Base-by-base conservation (phyloP, 83 land plant species). In the Diphasiastrum complanatum region DNA sequence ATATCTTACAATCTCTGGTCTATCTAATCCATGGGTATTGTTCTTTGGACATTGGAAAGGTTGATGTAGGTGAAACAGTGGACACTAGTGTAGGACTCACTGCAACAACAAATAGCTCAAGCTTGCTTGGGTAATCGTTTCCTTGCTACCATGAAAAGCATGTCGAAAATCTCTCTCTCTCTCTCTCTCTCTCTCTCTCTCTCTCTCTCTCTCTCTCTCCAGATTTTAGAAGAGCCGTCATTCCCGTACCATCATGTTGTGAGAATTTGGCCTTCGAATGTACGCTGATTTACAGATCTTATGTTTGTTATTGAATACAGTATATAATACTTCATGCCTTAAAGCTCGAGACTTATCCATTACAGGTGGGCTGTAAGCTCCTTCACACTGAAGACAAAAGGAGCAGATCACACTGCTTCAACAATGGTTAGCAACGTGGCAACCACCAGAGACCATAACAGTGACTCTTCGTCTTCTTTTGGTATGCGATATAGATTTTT, bases 291-390 rank as follows among this genome's bases (percentile, higher is more conserved):
- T n/a, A n/a, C n/a, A n/a, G n/a, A n/a, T n/a, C n/a, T n/a, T n/a
- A 14, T 28, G 4, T 30, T 12, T 18, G 16, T 24, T 43, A 51
- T 62, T 18, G 43, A 22, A 11, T 62, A 19, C 63, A 34, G 47
- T 3, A 24, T 29, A 24, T 41, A 35, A 35, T 61, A 3, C 33
- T 61, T 32, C 27, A 45, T 28, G 10, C 10, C 33, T 10, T 14
- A 31, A 12, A 70, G 20, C 5, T 3, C 30, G n/a, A 26, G 4
- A 26, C 32, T 53, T 4, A 25, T 10, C 18, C 30, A 5, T 4
- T 4, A 68, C 81, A 93, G 98, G 59, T 93, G 98, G 98, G 98
- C 98, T 20, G 87, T 93, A 89, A 86, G 88, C 65, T 88, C 95
- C 34, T 67, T 93, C 47, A 81, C 87, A 28, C 38, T 51, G 6